These are phyloP conservation scores for Lepiota venenata DNA, from an alignment of 768 basidiomycete genomes.

Conservation along the genomic window DNA sequence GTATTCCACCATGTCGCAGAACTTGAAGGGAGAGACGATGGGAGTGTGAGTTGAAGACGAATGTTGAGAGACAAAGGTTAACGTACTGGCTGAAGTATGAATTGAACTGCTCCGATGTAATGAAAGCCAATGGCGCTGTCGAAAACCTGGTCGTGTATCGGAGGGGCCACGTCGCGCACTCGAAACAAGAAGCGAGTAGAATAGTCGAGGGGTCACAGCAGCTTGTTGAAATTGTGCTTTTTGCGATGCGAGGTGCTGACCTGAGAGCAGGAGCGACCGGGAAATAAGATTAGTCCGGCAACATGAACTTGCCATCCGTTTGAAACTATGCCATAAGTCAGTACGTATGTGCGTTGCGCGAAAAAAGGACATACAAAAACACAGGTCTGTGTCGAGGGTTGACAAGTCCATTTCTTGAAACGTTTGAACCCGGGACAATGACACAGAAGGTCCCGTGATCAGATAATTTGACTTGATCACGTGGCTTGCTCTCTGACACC, in stretches of 20 bases:
- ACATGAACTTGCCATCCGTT: neutral
- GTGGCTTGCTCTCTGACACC: too few relatives aligned
- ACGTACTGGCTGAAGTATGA: constrained; percentile 4
- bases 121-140: neutral
- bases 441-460: too few relatives aligned
- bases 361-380: too few relatives aligned
- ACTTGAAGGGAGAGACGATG: neutral
- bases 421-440: too few relatives aligned
- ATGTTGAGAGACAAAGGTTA: neutral
- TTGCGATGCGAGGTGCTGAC: neutral
- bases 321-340: too few relatives aligned
- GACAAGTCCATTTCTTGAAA: too few relatives aligned
- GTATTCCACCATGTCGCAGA: constrained; percentile 11
- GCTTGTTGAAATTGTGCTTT: neutral
- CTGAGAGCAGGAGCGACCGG: neutral
- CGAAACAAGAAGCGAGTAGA: neutral
- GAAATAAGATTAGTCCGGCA: neutral
- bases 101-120: neutral
- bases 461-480: too few relatives aligned
- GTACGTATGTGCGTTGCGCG: too few relatives aligned
- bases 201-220: neutral
- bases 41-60: neutral
- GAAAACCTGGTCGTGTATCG: neutral
- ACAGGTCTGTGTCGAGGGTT: too few relatives aligned
- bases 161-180: neutral